phyloP scores from a whole-genome alignment of 2,329 filamentous ascomycete species.

The Colletotrichum sp. region DNA sequence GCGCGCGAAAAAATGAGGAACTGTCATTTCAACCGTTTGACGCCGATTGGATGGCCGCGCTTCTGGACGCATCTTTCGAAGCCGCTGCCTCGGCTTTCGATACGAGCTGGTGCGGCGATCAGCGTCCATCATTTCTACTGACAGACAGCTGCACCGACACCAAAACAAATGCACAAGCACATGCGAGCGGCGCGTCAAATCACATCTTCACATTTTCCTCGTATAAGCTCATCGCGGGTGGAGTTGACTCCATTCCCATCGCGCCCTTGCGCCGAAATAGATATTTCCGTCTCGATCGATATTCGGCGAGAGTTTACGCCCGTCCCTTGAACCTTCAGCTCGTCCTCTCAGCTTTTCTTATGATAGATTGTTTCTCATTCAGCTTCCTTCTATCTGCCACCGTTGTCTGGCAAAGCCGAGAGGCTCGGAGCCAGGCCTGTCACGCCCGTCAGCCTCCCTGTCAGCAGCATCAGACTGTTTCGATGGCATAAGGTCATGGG shows the following conservation, averaged over 20 bases:
- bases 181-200: not conserved
- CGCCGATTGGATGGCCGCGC: not conserved
- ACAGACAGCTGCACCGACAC: not conserved
- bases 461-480: not conserved
- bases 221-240: conserved; percentile 1
- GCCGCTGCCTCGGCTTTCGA: not conserved
- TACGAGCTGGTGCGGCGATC: not conserved
- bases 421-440: not conserved
- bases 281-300: not conserved
- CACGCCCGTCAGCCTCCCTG: not conserved
- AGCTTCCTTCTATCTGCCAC: not conserved
- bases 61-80: not conserved
- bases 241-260: conserved; percentile 1
- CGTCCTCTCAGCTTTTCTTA: not conserved
- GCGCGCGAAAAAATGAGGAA: not conserved
- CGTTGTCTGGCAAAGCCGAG: not conserved
- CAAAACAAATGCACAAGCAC: not conserved
- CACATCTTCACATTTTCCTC: not conserved
- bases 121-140: not conserved
- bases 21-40: not conserved
- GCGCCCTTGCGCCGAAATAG: not conserved
- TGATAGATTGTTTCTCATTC: not conserved
- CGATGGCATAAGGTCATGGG: not conserved
- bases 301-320: not conserved
- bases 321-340: not conserved